A percentile compares a stretch with the other conserved stretches of the same genome.
These are phyloP conservation scores for Tulasnella sp. DNA, from an alignment of 768 basidiomycete genomes.

Conservation along the genomic window DNA sequence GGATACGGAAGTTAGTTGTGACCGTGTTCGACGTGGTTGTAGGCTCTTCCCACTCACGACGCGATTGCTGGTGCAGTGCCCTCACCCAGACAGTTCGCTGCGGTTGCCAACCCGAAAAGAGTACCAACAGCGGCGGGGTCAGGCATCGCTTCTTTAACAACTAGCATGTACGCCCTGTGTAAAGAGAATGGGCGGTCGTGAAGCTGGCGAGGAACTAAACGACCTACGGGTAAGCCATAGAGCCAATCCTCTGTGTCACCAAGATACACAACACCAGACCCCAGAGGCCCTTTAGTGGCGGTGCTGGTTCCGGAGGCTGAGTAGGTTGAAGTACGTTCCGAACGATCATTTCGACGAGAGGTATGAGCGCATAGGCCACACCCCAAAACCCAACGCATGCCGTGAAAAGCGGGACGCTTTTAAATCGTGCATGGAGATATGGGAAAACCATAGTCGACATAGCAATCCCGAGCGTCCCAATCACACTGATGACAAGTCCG, in stretches of 20 bases:
- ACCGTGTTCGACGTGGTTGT: too few relatives aligned
- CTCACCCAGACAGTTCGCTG: background rate
- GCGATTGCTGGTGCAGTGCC: background rate
- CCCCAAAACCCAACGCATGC: background rate
- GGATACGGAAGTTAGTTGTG: background rate
- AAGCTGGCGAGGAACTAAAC: background rate
- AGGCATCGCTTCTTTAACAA: background rate
- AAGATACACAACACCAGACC: slow-evolving; percentile 10
- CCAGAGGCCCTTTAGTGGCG: background rate
- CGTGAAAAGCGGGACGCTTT: background rate
- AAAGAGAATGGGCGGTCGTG: background rate
- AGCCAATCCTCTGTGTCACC: background rate
- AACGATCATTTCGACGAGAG: background rate
- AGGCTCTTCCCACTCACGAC: background rate
- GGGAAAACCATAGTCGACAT: background rate
- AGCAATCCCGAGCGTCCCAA: background rate
- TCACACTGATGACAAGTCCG: background rate
- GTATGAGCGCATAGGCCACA: background rate
- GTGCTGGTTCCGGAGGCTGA: background rate
- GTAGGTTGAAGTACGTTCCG: background rate
- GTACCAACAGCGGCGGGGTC: background rate
- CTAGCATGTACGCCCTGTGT: background rate
- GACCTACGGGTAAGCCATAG: slow-evolving; percentile 2
- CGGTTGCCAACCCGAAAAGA: background rate
- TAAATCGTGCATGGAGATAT: background rate